Evolutionary conservation across 2,329 filamentous ascomycete genomes (phyloP).

Genomic region (Neurospora sp.): DNA sequence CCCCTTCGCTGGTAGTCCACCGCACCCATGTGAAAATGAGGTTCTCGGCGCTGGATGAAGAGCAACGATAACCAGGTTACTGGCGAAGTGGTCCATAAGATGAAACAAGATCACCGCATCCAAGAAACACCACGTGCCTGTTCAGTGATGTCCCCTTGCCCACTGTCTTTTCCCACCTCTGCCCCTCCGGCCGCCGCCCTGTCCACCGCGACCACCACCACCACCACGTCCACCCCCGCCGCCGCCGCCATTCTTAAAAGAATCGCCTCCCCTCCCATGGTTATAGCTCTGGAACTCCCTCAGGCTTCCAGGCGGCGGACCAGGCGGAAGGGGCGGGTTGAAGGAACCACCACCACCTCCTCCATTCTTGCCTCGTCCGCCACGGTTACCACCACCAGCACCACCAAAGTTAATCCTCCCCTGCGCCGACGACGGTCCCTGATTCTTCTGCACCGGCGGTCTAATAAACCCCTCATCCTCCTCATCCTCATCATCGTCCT

Average conservation of each 20-base stretch:
- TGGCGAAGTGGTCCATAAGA: not conserved
- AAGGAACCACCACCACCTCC: not conserved
- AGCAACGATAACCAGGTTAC: not conserved
- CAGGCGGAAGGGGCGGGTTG: conserved; percentile 14
- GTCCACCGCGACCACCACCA: not conserved
- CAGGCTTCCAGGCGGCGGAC: conserved; percentile 7
- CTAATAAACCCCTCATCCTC: conserved; percentile 29
- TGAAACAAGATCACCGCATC: not conserved
- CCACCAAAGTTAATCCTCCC: conserved; percentile 19
- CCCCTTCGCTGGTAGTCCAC: not conserved
- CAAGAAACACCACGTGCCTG: not conserved
- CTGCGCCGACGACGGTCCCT: conserved; percentile 6
- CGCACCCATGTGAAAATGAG: not conserved
- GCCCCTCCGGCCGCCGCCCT: conserved; percentile 1
- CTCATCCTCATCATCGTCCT: conserved; percentile 36
- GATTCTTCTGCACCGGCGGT: conserved; percentile 23
- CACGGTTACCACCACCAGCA: conserved; percentile 4
- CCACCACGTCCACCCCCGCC: not conserved
- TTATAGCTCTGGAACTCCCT: not conserved
- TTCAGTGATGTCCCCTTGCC: not conserved
- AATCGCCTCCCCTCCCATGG: not conserved
- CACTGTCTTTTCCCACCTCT: not conserved
- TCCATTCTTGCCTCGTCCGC: conserved; percentile 4
- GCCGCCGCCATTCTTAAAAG: not conserved
- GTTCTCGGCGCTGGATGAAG: not conserved